These are phyloP conservation scores for Naganishia friedmannii DNA, from an alignment of 768 basidiomycete species.

Conservation along the genomic window DNA sequence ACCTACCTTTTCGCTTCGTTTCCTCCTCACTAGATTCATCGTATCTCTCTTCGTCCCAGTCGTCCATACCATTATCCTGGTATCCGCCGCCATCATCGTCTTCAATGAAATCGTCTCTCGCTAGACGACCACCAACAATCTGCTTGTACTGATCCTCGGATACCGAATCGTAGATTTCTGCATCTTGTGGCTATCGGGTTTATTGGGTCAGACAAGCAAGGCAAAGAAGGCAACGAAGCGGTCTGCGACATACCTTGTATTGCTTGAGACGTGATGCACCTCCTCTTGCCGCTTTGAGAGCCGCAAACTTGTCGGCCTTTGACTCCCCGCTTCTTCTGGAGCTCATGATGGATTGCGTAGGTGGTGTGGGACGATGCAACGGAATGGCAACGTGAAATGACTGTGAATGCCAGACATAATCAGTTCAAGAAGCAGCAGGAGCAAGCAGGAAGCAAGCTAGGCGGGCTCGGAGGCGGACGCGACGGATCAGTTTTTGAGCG, in stretches of 20 bases:
- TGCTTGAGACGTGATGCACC: conserved; percentile 50
- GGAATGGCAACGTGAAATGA: too few species aligned
- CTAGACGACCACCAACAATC: conserved; percentile 77
- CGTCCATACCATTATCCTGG: conserved; percentile 94
- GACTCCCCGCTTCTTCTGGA: conserved; percentile 20
- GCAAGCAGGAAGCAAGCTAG: too few species aligned
- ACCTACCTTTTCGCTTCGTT: conserved; percentile 8
- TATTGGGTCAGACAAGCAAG: not conserved
- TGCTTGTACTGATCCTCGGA: conserved; percentile 81
- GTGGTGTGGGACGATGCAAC: too few species aligned
- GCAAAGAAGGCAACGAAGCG: not conserved
- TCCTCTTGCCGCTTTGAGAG: conserved; percentile 51
- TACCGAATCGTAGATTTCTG: conserved; percentile 79
- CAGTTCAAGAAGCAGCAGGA: too few species aligned
- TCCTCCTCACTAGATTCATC: conserved; percentile 60
- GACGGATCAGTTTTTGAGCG: too few species aligned
- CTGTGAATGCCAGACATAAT: too few species aligned
- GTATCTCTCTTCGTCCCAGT: conserved; percentile 68
- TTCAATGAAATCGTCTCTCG: conserved; percentile 87
- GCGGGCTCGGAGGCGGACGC: too few species aligned
- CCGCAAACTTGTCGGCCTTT: conserved; percentile 47
- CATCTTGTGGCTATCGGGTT: conserved; percentile 58
- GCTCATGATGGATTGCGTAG: conserved; percentile 8
- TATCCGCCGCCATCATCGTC: conserved; percentile 91
- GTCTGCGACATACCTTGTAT: conserved; percentile 47